A percentile compares a stretch with the other conserved stretches of the same genome.
phyloP scores from a whole-genome alignment of 2,329 filamentous ascomycete genomes.

The Lizonia empirigonia region DNA sequence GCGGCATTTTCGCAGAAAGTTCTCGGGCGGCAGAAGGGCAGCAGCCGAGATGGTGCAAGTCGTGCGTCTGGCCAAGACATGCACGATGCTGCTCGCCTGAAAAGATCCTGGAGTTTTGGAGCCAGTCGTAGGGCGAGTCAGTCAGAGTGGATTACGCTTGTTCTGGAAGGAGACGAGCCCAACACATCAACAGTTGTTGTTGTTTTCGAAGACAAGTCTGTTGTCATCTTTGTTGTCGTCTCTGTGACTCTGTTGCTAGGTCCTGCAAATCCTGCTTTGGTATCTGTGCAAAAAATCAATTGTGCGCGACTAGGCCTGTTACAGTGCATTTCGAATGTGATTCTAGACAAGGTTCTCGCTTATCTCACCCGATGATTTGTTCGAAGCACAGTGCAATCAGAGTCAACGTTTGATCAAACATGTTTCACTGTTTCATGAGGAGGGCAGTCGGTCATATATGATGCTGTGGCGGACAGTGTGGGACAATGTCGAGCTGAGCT shows the following conservation, averaged over 20 bases:
- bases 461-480: conserved; percentile 19
- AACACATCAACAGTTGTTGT: conserved; percentile 6
- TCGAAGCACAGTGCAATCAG: neutral
- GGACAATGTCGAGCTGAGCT: conserved; percentile 11
- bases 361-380: conserved; percentile 3
- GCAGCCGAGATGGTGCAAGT: conserved; percentile 16
- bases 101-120: conserved; percentile 7
- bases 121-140: conserved; percentile 15
- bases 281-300: neutral
- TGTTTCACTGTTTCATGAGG: conserved; percentile 7
- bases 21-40: conserved; percentile 14
- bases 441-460: conserved; percentile 16
- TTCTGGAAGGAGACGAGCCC: conserved; percentile 21
- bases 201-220: conserved; percentile 2
- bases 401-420: neutral
- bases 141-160: conserved; percentile 15
- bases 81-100: conserved; percentile 17
- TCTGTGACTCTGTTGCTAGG: conserved; percentile 9
- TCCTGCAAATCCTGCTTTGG: neutral
- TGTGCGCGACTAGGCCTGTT: conserved; percentile 9
- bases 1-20: conserved; percentile 36
- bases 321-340: neutral
- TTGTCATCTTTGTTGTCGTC: conserved; percentile 3
- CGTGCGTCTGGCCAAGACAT: conserved; percentile 17
- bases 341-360: neutral